Percentiles rank a stretch among this genome's conserved stretches.
phyloP scores from a whole-genome alignment of 148 eudicot species.

The Talinum fruticosum region DNA sequence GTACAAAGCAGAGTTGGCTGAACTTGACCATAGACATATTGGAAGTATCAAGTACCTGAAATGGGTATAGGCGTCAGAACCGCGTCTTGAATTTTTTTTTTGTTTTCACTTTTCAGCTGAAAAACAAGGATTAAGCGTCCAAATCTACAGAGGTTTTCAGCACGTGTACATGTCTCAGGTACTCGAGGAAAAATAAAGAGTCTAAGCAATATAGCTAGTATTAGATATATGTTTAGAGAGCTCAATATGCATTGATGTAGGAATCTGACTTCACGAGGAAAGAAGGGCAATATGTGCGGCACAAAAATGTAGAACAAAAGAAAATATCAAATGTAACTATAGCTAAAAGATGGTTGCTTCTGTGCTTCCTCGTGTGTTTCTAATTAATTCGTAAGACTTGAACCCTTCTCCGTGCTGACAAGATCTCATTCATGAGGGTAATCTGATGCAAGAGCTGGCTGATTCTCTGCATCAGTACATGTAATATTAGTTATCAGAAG shows the following conservation, averaged over 20 bases:
- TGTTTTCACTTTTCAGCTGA: neutral
- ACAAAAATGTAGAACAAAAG: neutral
- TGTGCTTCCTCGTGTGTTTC: conserved; percentile 2
- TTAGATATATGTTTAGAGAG: neutral
- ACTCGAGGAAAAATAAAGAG: neutral
- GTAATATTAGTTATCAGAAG: conserved; percentile 6
- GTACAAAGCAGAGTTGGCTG: neutral
- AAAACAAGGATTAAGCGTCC: neutral
- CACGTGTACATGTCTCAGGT: neutral
- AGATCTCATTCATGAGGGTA: conserved; percentile 58
- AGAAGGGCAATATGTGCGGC: neutral
- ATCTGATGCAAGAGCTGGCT: conserved; percentile 60
- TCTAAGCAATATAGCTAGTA: neutral
- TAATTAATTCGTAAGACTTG: conserved; percentile 47
- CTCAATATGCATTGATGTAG: neutral
- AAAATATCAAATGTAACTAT: conserved; percentile 3
- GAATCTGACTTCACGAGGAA: neutral
- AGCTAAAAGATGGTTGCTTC: neutral
- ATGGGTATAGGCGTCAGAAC: too few species aligned
- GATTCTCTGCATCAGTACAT: conserved; percentile 51
- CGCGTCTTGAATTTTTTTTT: neutral
- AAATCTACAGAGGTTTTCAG: too few species aligned
- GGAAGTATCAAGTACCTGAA: neutral
- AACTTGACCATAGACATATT: neutral
- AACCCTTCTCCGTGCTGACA: conserved; percentile 51